Evolutionary conservation across 306 rosid genomes (phyloP).

Genomic region (Malus domestica): ASM211411v1 NC_041797.1:28994001-28994500

Average conservation of each 20-base stretch:
- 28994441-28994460: background rate
- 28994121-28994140: too few species aligned
- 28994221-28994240: rapidly evolving
- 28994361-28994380: background rate
- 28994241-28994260: background rate
- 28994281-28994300: rapidly evolving
- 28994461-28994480: background rate
- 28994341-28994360: background rate
- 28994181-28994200: too few species aligned
- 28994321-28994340: background rate
- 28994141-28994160: too few species aligned
- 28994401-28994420: background rate
- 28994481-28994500: background rate
- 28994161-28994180: too few species aligned
- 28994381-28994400: background rate
- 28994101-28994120: too few species aligned
- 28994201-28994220: background rate
- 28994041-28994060: too few species aligned
- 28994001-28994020: too few species aligned
- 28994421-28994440: background rate
- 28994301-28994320: background rate
- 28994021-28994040: too few species aligned
- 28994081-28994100: too few species aligned
- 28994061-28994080: too few species aligned
- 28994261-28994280: background rate